Evolutionary conservation across 257 asterid species (phyloP), one percentile per base, ranked within the genome.

Genomic region (Solanum pennellii): DNA sequence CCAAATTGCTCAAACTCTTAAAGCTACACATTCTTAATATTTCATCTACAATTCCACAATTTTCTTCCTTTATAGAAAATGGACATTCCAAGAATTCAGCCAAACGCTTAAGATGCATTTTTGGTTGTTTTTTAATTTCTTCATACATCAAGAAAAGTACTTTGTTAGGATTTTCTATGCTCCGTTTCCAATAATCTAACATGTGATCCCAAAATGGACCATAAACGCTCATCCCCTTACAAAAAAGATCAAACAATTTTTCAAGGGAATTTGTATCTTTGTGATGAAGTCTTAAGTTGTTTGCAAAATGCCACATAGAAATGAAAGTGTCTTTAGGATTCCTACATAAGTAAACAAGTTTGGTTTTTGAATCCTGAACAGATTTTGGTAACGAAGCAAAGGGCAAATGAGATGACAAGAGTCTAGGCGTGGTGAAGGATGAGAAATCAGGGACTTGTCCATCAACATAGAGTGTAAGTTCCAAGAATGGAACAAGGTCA

Each of bases 111-210:
- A 59, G 25, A 1, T 59, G 25, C 4, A 59, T 7, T 37, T 27
- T 49, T 0, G 89, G 84, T 15, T 66, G 25, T 10, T 23, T 15
- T 39, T 65, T 82, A n/a, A 80, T 29, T 44, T 87, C 60, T 27
- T 87, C 89, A 11, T 71, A 87, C 73, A 37, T 87, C 75, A 83
- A 47, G 72, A 87, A 82, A 69, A 87, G 8, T 21, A 87, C 84
- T 14, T 25, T 83, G 0, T 49, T 25, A 13, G 89, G 89, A 0
- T 35, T 49, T 69, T 87, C 20, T 44, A 87, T 82, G 11, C 83
- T 88, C 65, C 25, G 3, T 7, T 16, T 6, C 65, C 65, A 56
- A 56, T 56, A 56, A 20, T 56, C 25, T 4, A 56, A 56, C 25
- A 20, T n/a, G 11, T 56, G 65, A 1, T 56, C 2, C 65, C 65